Conservation (phyloP, 2,329 filamentous ascomycete species). For the Gaeumannomyces sp. region DNA sequence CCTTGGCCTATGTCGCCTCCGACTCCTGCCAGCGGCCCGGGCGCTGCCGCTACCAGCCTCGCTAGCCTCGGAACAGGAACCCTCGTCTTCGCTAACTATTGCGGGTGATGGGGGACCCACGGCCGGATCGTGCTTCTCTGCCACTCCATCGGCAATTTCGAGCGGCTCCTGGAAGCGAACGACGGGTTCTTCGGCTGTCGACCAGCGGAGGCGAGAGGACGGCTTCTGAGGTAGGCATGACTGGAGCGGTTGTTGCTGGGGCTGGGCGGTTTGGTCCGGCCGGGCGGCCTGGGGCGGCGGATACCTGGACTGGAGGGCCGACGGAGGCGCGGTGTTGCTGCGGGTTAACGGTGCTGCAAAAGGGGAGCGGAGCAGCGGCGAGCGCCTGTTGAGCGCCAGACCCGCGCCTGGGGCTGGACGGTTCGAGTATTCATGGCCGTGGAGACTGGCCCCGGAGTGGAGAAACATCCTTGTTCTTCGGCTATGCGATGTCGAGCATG, state of each 20-base stretch:
- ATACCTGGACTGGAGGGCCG: slow-evolving; percentile 10
- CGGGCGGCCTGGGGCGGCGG: not conserved
- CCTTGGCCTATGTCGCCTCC: not conserved
- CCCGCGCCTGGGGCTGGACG: slow-evolving; percentile 26
- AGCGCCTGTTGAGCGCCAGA: slow-evolving; percentile 26
- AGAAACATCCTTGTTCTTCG: slow-evolving; percentile 43
- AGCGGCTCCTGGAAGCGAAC: slow-evolving; percentile 41
- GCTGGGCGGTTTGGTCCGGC: not conserved
- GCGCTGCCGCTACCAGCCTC: slow-evolving; percentile 23
- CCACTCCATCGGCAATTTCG: slow-evolving; percentile 14
- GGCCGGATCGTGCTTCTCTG: slow-evolving; percentile 17
- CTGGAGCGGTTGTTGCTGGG: not conserved
- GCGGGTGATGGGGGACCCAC: slow-evolving; percentile 15
- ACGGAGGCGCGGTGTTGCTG: slow-evolving; percentile 9
- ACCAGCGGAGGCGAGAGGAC: not conserved
- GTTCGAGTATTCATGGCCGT: slow-evolving; percentile 53
- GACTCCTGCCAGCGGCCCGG: slow-evolving; percentile 24
- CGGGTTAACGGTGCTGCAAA: slow-evolving; percentile 29
- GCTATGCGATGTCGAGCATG: slow-evolving; percentile 4
- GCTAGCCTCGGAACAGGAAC: slow-evolving; percentile 39
- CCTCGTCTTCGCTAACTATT: slow-evolving; percentile 44
- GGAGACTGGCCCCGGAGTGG: slow-evolving; percentile 52
- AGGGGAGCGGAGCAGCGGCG: slow-evolving; percentile 37
- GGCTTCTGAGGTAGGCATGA: slow-evolving; percentile 4
- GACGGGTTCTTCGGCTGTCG: slow-evolving; percentile 27